Evolutionary conservation across 805 yeast species (phyloP).

Genomic region (Wickerhamomyces canadensis): DNA sequence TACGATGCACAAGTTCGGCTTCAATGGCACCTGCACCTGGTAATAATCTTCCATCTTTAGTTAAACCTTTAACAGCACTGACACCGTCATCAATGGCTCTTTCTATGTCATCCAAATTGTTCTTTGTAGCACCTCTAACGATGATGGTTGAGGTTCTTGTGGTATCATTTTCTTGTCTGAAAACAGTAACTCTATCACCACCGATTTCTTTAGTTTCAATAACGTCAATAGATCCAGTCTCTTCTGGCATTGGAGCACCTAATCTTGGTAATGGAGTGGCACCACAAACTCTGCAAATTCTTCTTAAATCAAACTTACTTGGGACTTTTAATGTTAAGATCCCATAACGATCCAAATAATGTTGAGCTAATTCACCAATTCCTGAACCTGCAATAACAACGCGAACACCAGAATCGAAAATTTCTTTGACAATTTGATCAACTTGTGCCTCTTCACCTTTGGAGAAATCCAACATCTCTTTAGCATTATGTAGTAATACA

Average conservation of each 20-base stretch:
- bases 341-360: constrained; percentile 82
- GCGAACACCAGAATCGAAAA: constrained; percentile 76
- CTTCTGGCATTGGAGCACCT: constrained; percentile 94
- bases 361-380: constrained; percentile 88
- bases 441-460: constrained; percentile 95
- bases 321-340: constrained; percentile 85
- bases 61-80: constrained; percentile 80
- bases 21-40: constrained; percentile 98
- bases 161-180: constrained; percentile 61
- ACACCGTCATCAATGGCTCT: constrained; percentile 98
- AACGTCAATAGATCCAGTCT: constrained; percentile 80
- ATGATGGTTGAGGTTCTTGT: constrained; percentile 91
- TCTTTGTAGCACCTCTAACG: constrained; percentile 94
- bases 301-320: constrained; percentile 88
- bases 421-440: constrained; percentile 77
- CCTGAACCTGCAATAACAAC: constrained; percentile 94
- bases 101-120: constrained; percentile 88
- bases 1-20: constrained; percentile 74
- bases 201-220: constrained; percentile 94
- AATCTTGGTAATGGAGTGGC: constrained; percentile 93
- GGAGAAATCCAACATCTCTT: constrained; percentile 94
- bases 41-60: constrained; percentile 73
- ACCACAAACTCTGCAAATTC: constrained; percentile 94
- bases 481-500: constrained; percentile 89
- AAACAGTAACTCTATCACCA: constrained; percentile 93